A percentile compares a stretch with the other conserved stretches of the same genome.
These are phyloP conservation scores for Leishmania guyanensis DNA, from an alignment of 208 protist species.

Conservation along the genomic window DNA sequence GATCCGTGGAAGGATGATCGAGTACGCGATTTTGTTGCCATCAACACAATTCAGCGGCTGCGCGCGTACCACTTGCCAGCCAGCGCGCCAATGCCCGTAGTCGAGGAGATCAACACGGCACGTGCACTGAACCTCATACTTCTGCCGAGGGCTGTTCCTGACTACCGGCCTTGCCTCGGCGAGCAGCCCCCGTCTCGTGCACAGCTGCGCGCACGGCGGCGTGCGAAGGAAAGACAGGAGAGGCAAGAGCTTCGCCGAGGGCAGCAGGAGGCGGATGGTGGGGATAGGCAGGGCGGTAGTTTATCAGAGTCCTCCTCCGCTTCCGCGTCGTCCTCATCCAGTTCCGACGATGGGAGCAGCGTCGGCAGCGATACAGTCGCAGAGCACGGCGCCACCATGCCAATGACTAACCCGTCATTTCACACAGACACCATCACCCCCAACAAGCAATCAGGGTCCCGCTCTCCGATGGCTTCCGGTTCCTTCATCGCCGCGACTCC, in stretches of 20 bases:
- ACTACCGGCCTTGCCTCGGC: slow-evolving; percentile 53
- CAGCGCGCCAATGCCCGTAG: slow-evolving; percentile 39
- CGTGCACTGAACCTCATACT: slow-evolving; percentile 70
- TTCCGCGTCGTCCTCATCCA: background rate
- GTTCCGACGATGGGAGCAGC: background rate
- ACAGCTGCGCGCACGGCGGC: slow-evolving; percentile 10
- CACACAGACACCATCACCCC: background rate
- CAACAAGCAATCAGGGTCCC: background rate
- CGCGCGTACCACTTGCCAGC: slow-evolving; percentile 68
- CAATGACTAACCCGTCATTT: background rate
- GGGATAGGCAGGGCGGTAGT: background rate
- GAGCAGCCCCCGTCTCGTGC: slow-evolving; percentile 27
- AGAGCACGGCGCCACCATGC: background rate
- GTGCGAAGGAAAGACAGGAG: slow-evolving; percentile 1
- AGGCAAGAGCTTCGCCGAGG: background rate
- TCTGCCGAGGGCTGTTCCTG: slow-evolving; percentile 56
- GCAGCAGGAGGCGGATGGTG: background rate
- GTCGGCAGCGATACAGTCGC: background rate
- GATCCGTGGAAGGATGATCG: slow-evolving; percentile 87
- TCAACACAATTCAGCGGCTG: slow-evolving; percentile 84
- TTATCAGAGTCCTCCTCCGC: background rate
- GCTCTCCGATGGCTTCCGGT: background rate
- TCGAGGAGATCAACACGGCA: slow-evolving; percentile 58
- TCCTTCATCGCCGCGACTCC: background rate
- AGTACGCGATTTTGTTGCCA: slow-evolving; percentile 77